These are phyloP conservation scores for Boletus mariae DNA, from an alignment of 1,284 basidiomycete species.

Conservation along the genomic window DNA sequence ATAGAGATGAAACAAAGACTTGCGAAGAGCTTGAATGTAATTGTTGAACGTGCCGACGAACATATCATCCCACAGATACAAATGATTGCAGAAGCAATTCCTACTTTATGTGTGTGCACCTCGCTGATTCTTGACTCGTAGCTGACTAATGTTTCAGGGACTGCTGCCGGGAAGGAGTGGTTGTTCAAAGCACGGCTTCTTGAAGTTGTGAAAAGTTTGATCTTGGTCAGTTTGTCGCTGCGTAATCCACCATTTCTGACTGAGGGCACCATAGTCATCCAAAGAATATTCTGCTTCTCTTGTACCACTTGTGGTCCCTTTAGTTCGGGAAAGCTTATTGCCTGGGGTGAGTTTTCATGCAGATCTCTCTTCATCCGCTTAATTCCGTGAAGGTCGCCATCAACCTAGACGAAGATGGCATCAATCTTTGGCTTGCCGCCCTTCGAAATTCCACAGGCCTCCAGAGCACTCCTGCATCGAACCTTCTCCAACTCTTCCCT, in stretches of 20 bases:
- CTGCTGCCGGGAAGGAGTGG: slow-evolving; percentile 66
- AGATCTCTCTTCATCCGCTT: slow-evolving; percentile 2
- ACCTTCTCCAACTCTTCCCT: slow-evolving; percentile 69
- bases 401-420: slow-evolving; percentile 77
- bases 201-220: slow-evolving; percentile 67
- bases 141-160: slow-evolving; percentile 41
- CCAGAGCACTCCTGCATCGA: slow-evolving; percentile 45
- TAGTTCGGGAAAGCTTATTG: slow-evolving; percentile 73
- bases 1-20: slow-evolving; percentile 78
- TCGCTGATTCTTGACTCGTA: neutral
- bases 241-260: neutral
- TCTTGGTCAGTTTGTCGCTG: slow-evolving; percentile 48
- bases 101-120: slow-evolving; percentile 64
- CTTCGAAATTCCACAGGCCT: slow-evolving; percentile 67
- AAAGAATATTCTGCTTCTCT: slow-evolving; percentile 59
- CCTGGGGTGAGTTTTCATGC: slow-evolving; percentile 47
- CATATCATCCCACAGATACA: slow-evolving; percentile 70
- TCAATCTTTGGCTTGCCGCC: slow-evolving; percentile 73
- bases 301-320: slow-evolving; percentile 60
- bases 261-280: slow-evolving; percentile 45
- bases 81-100: slow-evolving; percentile 67
- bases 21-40: slow-evolving; percentile 62
- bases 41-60: slow-evolving; percentile 67
- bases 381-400: slow-evolving; percentile 51
- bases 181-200: slow-evolving; percentile 77